Evolutionary conservation across 2,329 filamentous ascomycete genomes (phyloP).

Genomic region (Beauveria australis): DNA sequence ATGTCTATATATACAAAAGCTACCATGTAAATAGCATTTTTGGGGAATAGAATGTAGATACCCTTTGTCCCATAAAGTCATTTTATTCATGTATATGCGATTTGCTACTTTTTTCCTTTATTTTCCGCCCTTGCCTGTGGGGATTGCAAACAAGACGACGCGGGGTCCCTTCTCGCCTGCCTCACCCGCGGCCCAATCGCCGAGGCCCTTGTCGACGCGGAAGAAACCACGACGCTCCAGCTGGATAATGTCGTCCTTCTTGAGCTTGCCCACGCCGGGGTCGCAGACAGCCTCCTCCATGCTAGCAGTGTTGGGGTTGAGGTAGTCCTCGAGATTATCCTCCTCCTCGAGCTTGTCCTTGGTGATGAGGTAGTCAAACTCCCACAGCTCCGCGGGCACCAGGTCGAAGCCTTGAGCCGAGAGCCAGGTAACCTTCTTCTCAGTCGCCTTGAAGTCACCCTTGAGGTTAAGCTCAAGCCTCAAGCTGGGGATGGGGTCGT

Average conservation of each 20-base stretch:
- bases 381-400: conserved; percentile 76
- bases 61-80: not conserved
- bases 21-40: not conserved
- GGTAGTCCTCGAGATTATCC: conserved; percentile 74
- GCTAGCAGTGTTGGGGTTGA: conserved; percentile 68
- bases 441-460: conserved; percentile 89
- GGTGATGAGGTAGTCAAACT: conserved; percentile 91
- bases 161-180: conserved; percentile 39
- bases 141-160: conserved; percentile 49
- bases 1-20: not conserved
- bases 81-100: conserved; percentile 3
- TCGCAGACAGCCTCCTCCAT: conserved; percentile 72
- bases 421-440: conserved; percentile 96
- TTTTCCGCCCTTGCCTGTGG: conserved; percentile 43
- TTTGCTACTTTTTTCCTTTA: conserved; percentile 17
- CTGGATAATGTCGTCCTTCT: conserved; percentile 87
- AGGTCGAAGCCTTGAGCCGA: conserved; percentile 67
- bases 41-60: not conserved
- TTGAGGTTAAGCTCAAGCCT: conserved; percentile 82
- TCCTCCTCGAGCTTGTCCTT: conserved; percentile 92
- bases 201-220: conserved; percentile 63
- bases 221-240: conserved; percentile 92
- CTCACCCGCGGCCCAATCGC: conserved; percentile 41
- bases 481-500: conserved; percentile 50
- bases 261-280: conserved; percentile 67